A percentile compares a stretch with the other conserved stretches of the same genome.
These are phyloP conservation scores for Skeletonema grethae DNA, from an alignment of 108 stramenopile genomes.

Conservation along the genomic window DNA sequence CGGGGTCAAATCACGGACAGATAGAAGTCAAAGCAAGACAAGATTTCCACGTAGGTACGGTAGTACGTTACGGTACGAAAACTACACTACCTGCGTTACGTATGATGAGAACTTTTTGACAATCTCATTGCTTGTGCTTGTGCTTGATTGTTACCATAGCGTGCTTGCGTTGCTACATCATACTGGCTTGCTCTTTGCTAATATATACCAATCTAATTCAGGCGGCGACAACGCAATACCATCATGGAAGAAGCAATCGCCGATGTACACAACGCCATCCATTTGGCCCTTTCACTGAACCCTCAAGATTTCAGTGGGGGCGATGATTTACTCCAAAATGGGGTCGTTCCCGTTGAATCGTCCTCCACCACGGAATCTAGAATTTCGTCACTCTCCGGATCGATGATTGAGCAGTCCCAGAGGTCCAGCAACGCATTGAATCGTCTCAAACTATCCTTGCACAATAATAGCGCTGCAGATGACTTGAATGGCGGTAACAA, in stretches of 20 bases:
- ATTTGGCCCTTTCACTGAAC: conserved; percentile 23
- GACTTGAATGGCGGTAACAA: background rate
- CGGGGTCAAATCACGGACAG: no score
- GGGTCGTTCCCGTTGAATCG: background rate
- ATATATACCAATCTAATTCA: no score
- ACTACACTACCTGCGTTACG: no score
- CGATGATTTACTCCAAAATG: conserved; percentile 14
- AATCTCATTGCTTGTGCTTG: no score
- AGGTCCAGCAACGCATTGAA: conserved; percentile 5
- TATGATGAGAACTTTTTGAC: no score
- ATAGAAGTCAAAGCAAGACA: no score
- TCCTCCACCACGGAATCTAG: conserved; percentile 9
- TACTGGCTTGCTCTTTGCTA: no score
- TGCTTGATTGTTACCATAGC: no score
- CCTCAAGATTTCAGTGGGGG: background rate
- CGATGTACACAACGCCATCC: conserved; percentile 28
- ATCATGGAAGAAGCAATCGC: conserved; percentile 29
- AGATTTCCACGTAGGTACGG: no score
- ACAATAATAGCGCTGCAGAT: background rate
- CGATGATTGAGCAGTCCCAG: conserved; percentile 13
- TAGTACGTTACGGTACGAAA: no score
- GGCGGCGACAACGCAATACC: background rate
- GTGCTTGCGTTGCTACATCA: no score
- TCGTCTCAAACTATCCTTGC: conserved; percentile 6
- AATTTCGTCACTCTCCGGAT: conserved; percentile 38